Conservation (phyloP, 2,329 filamentous ascomycete genomes). For the Cyphellophora europaea region DNA sequence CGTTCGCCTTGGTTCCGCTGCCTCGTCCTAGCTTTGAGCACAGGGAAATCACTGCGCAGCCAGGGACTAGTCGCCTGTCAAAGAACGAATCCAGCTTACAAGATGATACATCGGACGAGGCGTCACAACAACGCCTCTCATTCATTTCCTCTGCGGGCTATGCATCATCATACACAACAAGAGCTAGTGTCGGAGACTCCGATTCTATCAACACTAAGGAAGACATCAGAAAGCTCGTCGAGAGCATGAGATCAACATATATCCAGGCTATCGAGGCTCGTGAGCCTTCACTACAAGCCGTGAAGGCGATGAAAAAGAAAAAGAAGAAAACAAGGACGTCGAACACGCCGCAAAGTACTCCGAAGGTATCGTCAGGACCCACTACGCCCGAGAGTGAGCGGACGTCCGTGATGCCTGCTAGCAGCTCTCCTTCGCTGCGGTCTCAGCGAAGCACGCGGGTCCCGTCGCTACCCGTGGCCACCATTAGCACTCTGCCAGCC, state of each 20-base stretch:
- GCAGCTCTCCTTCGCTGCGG: slow-evolving; percentile 5
- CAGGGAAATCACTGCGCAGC: not conserved
- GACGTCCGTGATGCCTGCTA: slow-evolving; percentile 5
- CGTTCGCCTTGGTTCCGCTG: slow-evolving; percentile 6
- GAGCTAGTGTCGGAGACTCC: slow-evolving; percentile 14
- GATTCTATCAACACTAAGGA: slow-evolving; percentile 14
- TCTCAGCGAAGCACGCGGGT: slow-evolving; percentile 7
- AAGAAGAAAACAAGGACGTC: slow-evolving; percentile 15
- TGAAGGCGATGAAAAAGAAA: slow-evolving; percentile 10
- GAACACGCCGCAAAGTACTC: not conserved
- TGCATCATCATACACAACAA: slow-evolving; percentile 14
- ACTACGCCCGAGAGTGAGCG: not conserved
- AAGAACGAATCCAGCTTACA: slow-evolving; percentile 4
- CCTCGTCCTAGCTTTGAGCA: slow-evolving; percentile 3
- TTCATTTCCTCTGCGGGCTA: slow-evolving; percentile 13
- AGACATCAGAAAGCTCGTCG: slow-evolving; percentile 18
- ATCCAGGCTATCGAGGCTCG: slow-evolving; percentile 17
- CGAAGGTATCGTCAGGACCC: not conserved
- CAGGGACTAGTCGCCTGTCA: not conserved
- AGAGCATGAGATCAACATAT: slow-evolving; percentile 19
- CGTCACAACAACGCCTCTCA: slow-evolving; percentile 13
- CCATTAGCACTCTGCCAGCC: slow-evolving; percentile 9
- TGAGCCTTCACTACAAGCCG: slow-evolving; percentile 6
- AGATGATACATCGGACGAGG: slow-evolving; percentile 15
- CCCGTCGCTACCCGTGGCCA: slow-evolving; percentile 8